Evolutionary conservation across 345 rosid genomes (phyloP).

Genomic region (Psidium guajava): DNA sequence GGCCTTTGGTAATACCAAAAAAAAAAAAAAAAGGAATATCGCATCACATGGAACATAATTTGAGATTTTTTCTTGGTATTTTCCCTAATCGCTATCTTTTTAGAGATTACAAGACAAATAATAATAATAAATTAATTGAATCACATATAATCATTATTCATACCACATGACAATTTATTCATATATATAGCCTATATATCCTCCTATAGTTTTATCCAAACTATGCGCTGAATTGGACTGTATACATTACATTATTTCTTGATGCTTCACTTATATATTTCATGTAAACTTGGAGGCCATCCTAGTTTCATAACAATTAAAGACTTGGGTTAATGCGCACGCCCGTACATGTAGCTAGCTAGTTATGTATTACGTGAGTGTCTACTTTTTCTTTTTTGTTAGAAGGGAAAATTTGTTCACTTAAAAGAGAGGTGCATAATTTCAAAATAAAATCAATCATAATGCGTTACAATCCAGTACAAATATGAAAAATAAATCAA

Average conservation of each 20-base stretch:
- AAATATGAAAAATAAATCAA: too few species aligned
- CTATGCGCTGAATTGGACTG: neutral
- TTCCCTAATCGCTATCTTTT: too few species aligned
- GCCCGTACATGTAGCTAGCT: neutral
- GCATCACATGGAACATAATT: too few species aligned
- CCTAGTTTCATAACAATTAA: neutral
- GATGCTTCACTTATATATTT: neutral
- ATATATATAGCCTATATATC: neutral
- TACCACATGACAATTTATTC: neutral
- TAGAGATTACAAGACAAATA: too few species aligned
- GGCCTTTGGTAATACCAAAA: too few species aligned
- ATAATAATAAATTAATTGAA: neutral
- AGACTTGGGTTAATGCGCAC: neutral
- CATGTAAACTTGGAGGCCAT: neutral
- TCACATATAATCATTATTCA: neutral
- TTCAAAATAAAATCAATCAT: too few species aligned
- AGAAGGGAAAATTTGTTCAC: too few species aligned
- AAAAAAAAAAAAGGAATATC: too few species aligned
- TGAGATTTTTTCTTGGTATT: too few species aligned
- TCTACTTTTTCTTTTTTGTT: neutral
- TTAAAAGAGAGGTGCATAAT: too few species aligned
- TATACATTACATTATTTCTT: neutral
- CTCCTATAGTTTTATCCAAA: neutral
- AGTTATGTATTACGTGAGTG: neutral
- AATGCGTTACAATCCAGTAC: too few species aligned